These are phyloP conservation scores for Hibiscus tridactylites DNA, from an alignment of 345 rosid genomes.

Conservation along the genomic window DNA sequence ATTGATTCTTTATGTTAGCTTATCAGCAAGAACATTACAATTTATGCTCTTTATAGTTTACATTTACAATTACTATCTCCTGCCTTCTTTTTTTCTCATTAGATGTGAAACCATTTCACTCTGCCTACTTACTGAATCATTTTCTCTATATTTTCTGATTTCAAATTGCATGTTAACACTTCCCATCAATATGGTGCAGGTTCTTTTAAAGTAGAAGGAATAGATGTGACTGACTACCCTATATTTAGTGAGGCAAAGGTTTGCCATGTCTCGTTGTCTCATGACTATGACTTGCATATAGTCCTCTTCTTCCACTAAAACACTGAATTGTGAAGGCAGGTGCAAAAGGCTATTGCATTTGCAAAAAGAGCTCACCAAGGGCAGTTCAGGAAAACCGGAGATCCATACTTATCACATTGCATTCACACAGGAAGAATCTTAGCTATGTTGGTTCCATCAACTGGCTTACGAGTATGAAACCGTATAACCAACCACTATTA, in stretches of 20 bases:
- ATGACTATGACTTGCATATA: conserved; percentile 7
- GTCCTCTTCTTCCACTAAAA: conserved; percentile 22
- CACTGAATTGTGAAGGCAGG: conserved; percentile 56
- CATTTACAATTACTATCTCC: not conserved
- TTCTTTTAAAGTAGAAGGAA: conserved; percentile 45
- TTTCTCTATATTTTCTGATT: not conserved
- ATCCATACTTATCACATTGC: conserved; percentile 58
- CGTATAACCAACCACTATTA: not conserved
- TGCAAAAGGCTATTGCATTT: conserved; percentile 64
- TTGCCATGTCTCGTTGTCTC: conserved; percentile 22
- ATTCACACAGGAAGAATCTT: conserved; percentile 61
- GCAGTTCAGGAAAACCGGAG: conserved; percentile 62
- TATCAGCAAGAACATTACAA: not conserved
- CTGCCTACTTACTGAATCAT: not conserved
- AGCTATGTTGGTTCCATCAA: conserved; percentile 60
- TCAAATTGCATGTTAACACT: not conserved
- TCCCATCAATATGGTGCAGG: conserved; percentile 28
- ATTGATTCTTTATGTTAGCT: not conserved
- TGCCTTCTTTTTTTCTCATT: not conserved
- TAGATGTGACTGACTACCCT: conserved; percentile 56
- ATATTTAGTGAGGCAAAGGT: conserved; percentile 56
- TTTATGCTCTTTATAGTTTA: not conserved
- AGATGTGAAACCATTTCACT: not conserved
- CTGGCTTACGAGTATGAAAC: conserved; percentile 40
- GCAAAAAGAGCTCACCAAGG: conserved; percentile 60